phyloP scores from a whole-genome alignment of 2,329 filamentous ascomycete genomes.

The Blumeriella jaapii region DNA sequence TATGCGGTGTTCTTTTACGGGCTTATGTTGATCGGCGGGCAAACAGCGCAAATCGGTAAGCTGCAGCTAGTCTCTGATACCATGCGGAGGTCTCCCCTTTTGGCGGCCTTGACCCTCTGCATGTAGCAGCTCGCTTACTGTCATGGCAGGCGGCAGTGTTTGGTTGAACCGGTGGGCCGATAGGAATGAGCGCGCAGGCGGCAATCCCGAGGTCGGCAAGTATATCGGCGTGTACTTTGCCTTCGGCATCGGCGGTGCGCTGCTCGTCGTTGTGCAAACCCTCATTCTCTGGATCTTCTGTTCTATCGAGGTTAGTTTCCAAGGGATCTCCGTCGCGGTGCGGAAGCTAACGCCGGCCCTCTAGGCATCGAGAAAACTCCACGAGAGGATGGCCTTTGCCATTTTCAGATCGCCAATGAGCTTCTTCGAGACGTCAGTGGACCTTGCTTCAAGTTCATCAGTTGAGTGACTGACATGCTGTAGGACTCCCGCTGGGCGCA shows the following conservation, averaged over 20 bases:
- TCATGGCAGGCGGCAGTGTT: conserved; percentile 54
- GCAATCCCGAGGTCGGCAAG: conserved; percentile 69
- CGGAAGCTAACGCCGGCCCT: conserved; percentile 14
- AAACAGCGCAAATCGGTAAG: conserved; percentile 69
- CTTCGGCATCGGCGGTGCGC: conserved; percentile 77
- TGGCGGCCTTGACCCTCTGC: neutral
- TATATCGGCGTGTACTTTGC: conserved; percentile 95
- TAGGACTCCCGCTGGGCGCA: conserved; percentile 78
- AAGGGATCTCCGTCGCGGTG: conserved; percentile 8
- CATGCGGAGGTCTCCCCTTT: conserved; percentile 8
- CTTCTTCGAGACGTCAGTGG: conserved; percentile 72
- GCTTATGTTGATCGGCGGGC: conserved; percentile 62
- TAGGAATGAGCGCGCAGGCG: conserved; percentile 52
- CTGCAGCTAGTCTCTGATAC: conserved; percentile 4
- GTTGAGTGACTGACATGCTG: conserved; percentile 5
- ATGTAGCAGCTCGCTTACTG: conserved; percentile 11
- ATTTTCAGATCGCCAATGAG: conserved; percentile 98
- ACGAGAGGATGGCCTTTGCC: conserved; percentile 92
- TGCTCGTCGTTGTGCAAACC: conserved; percentile 81
- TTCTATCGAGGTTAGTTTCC: conserved; percentile 70
- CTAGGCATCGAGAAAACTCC: conserved; percentile 84
- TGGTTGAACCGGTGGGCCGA: conserved; percentile 96
- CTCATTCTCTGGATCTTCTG: conserved; percentile 98
- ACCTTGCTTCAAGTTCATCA: neutral
- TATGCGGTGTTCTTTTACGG: conserved; percentile 74